Evolutionary conservation across 1,139 yeast genomes (phyloP).

Genomic region (Pichia sp.): DNA sequence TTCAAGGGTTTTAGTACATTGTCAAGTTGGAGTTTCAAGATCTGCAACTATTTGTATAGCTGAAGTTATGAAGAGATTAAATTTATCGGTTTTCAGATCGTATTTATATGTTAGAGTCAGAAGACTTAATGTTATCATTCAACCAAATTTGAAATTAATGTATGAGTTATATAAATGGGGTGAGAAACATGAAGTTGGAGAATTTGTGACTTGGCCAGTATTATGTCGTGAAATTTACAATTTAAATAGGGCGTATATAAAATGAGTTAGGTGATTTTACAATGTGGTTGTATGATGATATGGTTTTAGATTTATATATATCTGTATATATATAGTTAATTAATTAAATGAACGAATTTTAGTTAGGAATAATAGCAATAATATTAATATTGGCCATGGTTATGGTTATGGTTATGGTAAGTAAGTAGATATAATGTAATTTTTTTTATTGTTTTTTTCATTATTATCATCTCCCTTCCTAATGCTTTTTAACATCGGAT

Average conservation of each 20-base stretch:
- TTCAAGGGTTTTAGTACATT: slow-evolving; percentile 67
- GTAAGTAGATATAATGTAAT: too few relatives aligned
- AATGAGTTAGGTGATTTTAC: slow-evolving; percentile 1
- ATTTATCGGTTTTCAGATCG: slow-evolving; percentile 62
- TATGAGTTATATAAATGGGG: slow-evolving; percentile 81
- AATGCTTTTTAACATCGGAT: slow-evolving; percentile 45
- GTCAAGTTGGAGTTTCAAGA: slow-evolving; percentile 88
- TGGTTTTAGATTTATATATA: neutral
- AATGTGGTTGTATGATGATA: neutral
- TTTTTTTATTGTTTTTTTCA: too few relatives aligned
- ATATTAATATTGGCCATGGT: too few relatives aligned
- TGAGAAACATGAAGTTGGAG: slow-evolving; percentile 30
- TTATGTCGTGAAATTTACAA: slow-evolving; percentile 77
- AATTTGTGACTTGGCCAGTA: slow-evolving; percentile 74
- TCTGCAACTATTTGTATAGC: slow-evolving; percentile 90
- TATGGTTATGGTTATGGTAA: too few relatives aligned
- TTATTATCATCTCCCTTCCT: neutral
- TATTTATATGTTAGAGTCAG: slow-evolving; percentile 78
- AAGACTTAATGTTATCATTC: slow-evolving; percentile 80
- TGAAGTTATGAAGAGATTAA: slow-evolving; percentile 70
- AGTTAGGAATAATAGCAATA: too few relatives aligned
- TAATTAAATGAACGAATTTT: too few relatives aligned
- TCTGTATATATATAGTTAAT: too few relatives aligned
- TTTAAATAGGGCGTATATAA: slow-evolving; percentile 60
- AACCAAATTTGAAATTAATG: slow-evolving; percentile 81